Evolutionary conservation across 805 yeast species (phyloP).

Genomic region (Candida namnaoensis): DNA sequence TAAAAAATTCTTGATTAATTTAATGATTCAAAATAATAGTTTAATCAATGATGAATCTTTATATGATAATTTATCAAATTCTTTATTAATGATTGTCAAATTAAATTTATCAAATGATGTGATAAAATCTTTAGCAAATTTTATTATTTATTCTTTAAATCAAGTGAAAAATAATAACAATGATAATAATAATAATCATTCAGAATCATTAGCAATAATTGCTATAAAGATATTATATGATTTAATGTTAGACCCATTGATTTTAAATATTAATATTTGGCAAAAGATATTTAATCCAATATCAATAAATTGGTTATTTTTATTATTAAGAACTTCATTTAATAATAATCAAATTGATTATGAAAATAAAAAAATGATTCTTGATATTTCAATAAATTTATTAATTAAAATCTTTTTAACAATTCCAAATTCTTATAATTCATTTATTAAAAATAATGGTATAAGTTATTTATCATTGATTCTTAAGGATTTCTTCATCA

Average conservation of each 20-base stretch:
- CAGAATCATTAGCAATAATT: slow-evolving; percentile 13
- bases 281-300: slow-evolving; percentile 43
- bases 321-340: slow-evolving; percentile 24
- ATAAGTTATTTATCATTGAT: slow-evolving; percentile 35
- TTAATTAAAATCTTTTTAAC: slow-evolving; percentile 40
- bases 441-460: slow-evolving; percentile 47
- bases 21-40: too few relatives aligned
- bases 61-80: slow-evolving; percentile 26
- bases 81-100: slow-evolving; percentile 30
- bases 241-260: slow-evolving; percentile 25
- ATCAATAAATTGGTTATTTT: slow-evolving; percentile 58
- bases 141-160: slow-evolving; percentile 38
- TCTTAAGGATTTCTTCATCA: slow-evolving; percentile 23
- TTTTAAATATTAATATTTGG: slow-evolving; percentile 32
- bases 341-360: slow-evolving; percentile 14
- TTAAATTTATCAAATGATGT: slow-evolving; percentile 46
- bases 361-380: slow-evolving; percentile 21
- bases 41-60: too few relatives aligned
- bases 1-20: slow-evolving; percentile 19
- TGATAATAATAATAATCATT: too few relatives aligned
- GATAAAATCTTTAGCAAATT: slow-evolving; percentile 42
- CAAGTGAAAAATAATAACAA: slow-evolving; percentile 13
- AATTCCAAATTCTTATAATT: slow-evolving; percentile 36
- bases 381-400: slow-evolving; percentile 28
- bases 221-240: slow-evolving; percentile 21